Evolutionary conservation across 345 rosid genomes (phyloP).

Genomic region (Moricandia moricandioides): DNA sequence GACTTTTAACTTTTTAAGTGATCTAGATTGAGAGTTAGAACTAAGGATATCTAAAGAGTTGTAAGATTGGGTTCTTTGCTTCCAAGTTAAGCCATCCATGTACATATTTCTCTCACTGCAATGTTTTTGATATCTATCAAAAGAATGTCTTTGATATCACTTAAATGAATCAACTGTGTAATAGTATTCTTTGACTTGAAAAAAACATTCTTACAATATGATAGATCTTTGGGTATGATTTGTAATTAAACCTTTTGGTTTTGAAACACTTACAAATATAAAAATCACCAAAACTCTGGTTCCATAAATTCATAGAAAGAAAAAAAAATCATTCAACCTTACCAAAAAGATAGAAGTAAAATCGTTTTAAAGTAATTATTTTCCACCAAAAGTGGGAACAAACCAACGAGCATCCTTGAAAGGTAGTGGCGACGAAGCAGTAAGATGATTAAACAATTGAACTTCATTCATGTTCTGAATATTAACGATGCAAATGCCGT

Average conservation of each 20-base stretch:
- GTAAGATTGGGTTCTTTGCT: background rate
- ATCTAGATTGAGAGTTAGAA: background rate
- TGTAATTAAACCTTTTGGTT: background rate
- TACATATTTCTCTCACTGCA: background rate
- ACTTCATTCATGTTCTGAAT: background rate
- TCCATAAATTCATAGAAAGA: background rate
- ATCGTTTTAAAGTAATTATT: background rate
- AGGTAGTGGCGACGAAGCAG: background rate
- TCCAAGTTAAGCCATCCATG: background rate
- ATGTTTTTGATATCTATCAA: background rate
- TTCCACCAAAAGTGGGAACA: background rate
- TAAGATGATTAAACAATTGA: background rate
- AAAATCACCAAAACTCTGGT: background rate
- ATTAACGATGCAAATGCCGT: background rate
- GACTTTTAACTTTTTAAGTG: background rate
- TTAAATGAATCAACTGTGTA: background rate
- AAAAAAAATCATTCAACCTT: background rate
- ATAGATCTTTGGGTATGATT: background rate
- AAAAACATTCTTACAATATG: background rate
- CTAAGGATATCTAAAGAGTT: background rate
- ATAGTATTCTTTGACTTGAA: background rate
- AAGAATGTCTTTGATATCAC: background rate
- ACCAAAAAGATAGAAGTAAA: background rate
- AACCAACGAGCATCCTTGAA: conserved; percentile 1
- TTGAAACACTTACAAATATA: background rate